Percentiles rank a stretch among this genome's conserved stretches.
Conservation (phyloP, 352 stramenopile species). For the Phytopythium helicoides region DNA sequence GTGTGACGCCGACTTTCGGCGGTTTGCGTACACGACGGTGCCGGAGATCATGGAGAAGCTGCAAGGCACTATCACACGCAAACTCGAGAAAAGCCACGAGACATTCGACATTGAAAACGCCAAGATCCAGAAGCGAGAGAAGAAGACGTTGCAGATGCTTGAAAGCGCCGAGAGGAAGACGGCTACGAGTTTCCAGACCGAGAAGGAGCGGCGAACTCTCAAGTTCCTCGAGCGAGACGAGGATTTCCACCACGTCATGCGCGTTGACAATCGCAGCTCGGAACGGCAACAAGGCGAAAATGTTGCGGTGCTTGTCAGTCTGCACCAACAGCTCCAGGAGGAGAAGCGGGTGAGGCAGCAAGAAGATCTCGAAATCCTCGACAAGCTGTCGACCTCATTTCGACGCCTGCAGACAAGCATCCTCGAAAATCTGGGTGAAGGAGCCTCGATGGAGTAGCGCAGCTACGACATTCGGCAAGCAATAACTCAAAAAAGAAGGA, state of each 20-base stretch:
- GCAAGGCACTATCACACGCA: slow-evolving; percentile 84
- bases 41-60: slow-evolving; percentile 87
- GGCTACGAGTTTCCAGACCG: slow-evolving; percentile 57
- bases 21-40: slow-evolving; percentile 85
- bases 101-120: slow-evolving; percentile 93
- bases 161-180: slow-evolving; percentile 65
- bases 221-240: slow-evolving; percentile 69
- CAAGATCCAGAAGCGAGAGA: slow-evolving; percentile 90
- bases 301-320: slow-evolving; percentile 45
- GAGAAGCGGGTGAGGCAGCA: slow-evolving; percentile 47
- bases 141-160: slow-evolving; percentile 78
- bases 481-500: slow-evolving; percentile 19
- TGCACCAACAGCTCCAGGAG: slow-evolving; percentile 49
- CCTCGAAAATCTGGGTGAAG: slow-evolving; percentile 76
- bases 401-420: slow-evolving; percentile 76
- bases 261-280: slow-evolving; percentile 53
- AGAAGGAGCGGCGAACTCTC: slow-evolving; percentile 49
- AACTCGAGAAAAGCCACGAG: slow-evolving; percentile 89
- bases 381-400: slow-evolving; percentile 79
- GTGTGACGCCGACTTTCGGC: slow-evolving; percentile 47
- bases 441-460: slow-evolving; percentile 9
- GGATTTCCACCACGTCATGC: slow-evolving; percentile 64
- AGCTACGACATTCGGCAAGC: background rate
- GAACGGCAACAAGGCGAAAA: slow-evolving; percentile 46
- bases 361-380: slow-evolving; percentile 78